A percentile compares a stretch with the other conserved stretches of the same genome.
Evolutionary conservation across 1,284 basidiomycete genomes (phyloP).

Genomic region (Cryptococcus deneoformans): DNA sequence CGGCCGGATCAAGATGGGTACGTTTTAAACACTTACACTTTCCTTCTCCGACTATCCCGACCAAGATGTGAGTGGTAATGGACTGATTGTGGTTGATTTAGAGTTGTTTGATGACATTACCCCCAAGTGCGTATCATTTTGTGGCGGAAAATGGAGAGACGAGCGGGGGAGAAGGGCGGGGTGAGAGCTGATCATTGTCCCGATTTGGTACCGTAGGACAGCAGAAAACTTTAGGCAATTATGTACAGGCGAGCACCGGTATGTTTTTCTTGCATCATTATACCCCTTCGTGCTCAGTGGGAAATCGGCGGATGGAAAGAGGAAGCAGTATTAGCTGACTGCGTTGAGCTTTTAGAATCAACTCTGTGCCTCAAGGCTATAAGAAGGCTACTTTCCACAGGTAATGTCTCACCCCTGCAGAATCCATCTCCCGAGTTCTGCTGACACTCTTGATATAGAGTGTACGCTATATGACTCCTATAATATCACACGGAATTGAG

Average conservation of each 20-base stretch:
- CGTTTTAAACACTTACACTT: slow-evolving; percentile 4
- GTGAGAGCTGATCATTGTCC: not conserved
- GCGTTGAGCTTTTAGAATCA: slow-evolving; percentile 57
- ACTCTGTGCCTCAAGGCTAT: slow-evolving; percentile 82
- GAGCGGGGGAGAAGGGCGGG: not conserved
- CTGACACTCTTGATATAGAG: not conserved
- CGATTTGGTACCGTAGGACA: slow-evolving; percentile 57
- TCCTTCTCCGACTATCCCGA: not conserved
- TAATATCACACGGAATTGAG: too few species aligned
- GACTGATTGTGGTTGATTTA: slow-evolving; percentile 6
- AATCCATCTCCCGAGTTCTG: not conserved
- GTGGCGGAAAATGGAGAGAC: not conserved
- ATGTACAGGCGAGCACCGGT: slow-evolving; percentile 95
- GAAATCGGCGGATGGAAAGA: too few species aligned
- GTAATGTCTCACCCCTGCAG: slow-evolving; percentile 52
- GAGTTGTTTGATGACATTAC: slow-evolving; percentile 47
- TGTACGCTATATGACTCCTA: not conserved
- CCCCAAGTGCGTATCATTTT: slow-evolving; percentile 31
- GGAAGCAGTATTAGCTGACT: not conserved
- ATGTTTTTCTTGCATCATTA: slow-evolving; percentile 8
- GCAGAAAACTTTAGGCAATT: slow-evolving; percentile 97
- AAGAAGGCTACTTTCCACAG: slow-evolving; percentile 88
- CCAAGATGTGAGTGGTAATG: not conserved
- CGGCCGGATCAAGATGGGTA: slow-evolving; percentile 87
- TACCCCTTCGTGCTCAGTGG: too few species aligned